Percentiles rank a stretch among this genome's conserved stretches.
Conservation (phyloP, 2,329 filamentous ascomycete genomes). For the Chaetomium strumarium region DNA sequence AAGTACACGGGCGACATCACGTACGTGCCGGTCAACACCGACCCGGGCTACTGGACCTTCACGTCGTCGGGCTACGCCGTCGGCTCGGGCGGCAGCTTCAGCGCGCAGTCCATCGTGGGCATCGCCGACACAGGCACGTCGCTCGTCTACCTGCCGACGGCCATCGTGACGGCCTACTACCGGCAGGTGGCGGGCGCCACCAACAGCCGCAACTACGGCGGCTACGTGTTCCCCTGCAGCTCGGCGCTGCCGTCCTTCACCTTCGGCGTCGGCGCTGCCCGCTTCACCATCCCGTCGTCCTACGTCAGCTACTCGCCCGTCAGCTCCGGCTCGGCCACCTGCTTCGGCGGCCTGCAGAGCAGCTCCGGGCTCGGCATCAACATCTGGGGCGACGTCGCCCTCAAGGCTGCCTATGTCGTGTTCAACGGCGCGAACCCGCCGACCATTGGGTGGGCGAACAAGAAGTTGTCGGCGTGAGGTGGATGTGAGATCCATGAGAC, state of each 20-base stretch:
- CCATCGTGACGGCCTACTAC: slow-evolving; percentile 48
- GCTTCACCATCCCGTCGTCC: slow-evolving; percentile 43
- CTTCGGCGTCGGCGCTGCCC: slow-evolving; percentile 41
- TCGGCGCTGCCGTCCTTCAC: slow-evolving; percentile 43
- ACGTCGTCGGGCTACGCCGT: slow-evolving; percentile 33
- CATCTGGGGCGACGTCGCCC: slow-evolving; percentile 26
- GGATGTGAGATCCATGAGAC: too few species aligned
- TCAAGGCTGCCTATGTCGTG: slow-evolving; percentile 27
- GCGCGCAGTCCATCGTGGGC: slow-evolving; percentile 31
- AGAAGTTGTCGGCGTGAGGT: slow-evolving; percentile 17
- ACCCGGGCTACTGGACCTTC: slow-evolving; percentile 61
- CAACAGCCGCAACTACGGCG: slow-evolving; percentile 34
- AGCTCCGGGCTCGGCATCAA: slow-evolving; percentile 23
- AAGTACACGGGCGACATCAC: slow-evolving; percentile 53
- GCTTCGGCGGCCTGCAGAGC: slow-evolving; percentile 61
- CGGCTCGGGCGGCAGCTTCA: slow-evolving; percentile 32
- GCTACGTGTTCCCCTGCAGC: slow-evolving; percentile 49
- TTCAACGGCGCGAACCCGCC: slow-evolving; percentile 22
- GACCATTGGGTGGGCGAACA: slow-evolving; percentile 23
- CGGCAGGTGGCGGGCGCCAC: slow-evolving; percentile 39
- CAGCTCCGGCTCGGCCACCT: slow-evolving; percentile 32
- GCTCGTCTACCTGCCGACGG: slow-evolving; percentile 44
- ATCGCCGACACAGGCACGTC: slow-evolving; percentile 57
- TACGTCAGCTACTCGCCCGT: slow-evolving; percentile 33
- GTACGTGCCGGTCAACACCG: slow-evolving; percentile 50